Percentiles rank a stretch among this genome's conserved stretches.
Conservation (phyloP, 192 early-diverging fungal genomes). For the Coemansia sp. region DNA sequence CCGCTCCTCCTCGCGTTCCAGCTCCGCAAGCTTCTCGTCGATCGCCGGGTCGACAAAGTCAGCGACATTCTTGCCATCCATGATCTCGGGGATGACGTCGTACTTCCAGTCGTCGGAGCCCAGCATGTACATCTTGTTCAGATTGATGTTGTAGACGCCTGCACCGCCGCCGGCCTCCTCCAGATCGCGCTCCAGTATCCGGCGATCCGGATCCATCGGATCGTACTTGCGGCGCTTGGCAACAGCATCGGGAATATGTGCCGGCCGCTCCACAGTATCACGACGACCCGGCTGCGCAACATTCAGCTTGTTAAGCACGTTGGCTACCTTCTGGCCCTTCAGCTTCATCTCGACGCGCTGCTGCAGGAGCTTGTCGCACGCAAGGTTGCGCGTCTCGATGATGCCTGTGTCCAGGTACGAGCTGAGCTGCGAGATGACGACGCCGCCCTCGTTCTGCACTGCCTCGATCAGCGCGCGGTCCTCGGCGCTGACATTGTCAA, state of each 20-base stretch:
- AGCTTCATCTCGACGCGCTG: constrained; percentile 95
- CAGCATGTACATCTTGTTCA: constrained; percentile 91
- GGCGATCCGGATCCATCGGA: constrained; percentile 77
- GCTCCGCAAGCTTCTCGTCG: constrained; percentile 89
- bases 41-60: constrained; percentile 99
- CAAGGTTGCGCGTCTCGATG: constrained; percentile 91
- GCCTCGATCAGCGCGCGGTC: constrained; percentile 78
- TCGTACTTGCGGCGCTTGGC: constrained; percentile 75
- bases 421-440: constrained; percentile 80
- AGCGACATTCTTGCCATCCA: constrained; percentile 97
- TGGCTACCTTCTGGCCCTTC: constrained; percentile 84
- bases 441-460: constrained; percentile 63
- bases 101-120: constrained; percentile 90
- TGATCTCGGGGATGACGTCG: constrained; percentile 97
- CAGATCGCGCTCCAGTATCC: constrained; percentile 85
- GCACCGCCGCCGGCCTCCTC: constrained; percentile 90
- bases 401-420: constrained; percentile 95
- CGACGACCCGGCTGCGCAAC: constrained; percentile 85
- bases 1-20: constrained; percentile 97
- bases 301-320: constrained; percentile 95
- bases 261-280: constrained; percentile 82
- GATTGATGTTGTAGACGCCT: constrained; percentile 94
- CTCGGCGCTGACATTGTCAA: constrained; percentile 74
- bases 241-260: constrained; percentile 79
- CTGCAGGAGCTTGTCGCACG: constrained; percentile 92